Conservation (phyloP, 257 asterid species). For the Rhazya stricta region DNA sequence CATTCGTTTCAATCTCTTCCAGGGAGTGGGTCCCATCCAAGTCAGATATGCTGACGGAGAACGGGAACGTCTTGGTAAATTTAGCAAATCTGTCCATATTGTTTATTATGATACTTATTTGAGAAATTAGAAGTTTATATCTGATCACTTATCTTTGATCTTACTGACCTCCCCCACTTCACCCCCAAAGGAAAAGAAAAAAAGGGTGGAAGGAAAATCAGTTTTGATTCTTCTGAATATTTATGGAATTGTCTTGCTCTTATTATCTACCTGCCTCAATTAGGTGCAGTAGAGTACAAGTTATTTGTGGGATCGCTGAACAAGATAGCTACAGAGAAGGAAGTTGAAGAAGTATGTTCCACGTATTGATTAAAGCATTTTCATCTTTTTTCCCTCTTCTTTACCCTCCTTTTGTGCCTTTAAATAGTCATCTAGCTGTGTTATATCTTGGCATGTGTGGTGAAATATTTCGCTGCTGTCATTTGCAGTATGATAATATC, state of each 20-base stretch:
- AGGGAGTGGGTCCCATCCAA: constrained; percentile 94
- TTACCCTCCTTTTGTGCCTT: constrained; percentile 15
- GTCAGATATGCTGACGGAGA: constrained; percentile 99
- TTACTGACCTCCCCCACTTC: neutral
- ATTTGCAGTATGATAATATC: neutral
- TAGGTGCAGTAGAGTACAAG: constrained; percentile 91
- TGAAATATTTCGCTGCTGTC: neutral
- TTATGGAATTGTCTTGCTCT: constrained; percentile 15
- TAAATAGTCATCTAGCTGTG: constrained; percentile 4
- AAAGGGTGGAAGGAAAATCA: no score
- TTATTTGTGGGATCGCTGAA: constrained; percentile 84
- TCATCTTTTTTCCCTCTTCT: constrained; percentile 12
- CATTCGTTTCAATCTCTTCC: constrained; percentile 30
- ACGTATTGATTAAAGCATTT: neutral
- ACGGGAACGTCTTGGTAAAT: constrained; percentile 92
- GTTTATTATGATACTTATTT: neutral
- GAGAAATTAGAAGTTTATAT: neutral
- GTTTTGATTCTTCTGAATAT: neutral
- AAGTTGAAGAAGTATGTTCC: constrained; percentile 79
- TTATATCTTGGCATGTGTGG: neutral
- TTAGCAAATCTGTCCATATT: constrained; percentile 4
- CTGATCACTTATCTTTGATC: neutral
- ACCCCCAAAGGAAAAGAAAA: no score
- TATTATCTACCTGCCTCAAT: neutral
- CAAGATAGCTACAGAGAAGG: constrained; percentile 88